Base-by-base conservation (phyloP, 352 stramenopile genomes). In the Peronospora farinosa region DNA sequence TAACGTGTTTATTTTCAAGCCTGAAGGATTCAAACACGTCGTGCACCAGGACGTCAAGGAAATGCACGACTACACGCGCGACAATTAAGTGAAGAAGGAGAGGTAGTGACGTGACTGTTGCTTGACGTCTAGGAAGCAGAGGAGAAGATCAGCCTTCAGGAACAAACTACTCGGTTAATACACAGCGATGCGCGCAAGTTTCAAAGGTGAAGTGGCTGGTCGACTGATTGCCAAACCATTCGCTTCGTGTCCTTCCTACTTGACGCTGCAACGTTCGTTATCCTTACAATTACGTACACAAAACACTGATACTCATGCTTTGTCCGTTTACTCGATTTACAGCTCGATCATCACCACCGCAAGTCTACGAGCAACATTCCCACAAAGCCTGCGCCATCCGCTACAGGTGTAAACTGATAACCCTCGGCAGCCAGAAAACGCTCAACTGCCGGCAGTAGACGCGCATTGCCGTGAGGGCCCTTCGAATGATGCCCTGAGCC, bases 41-140 rank as follows among this genome's bases (percentile, higher is more conserved):
- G 89, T 97, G 66, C 78, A 91, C 49, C 89, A 97, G 60, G 97
- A 99, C 74, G 96, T 98, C 17, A 97, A 98, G 69, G 95, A 99
- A 60, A 89, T 99, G 83, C 96, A 99, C 80, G 97, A 99, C 57
- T 75, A 85, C 56, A 38, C 54, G 41, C 71, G 71, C 44, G 58
- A 47, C 40, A 73, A 81, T 63, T 86, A 72, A 58, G 56, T 32
- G 43, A 0, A 36, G 2, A 44, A 25, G 44, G 10, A 51, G 27
- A 35, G 17, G 10, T 12, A 37, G 1, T 37, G 31, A 4, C 13
- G 15, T 25, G 15, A 27, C 37, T 46, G 27, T 46, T 46, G 27
- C 47, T 46, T 45, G 46, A 53, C 28, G 28, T 31, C 13, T 42
- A 27, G 23, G 15, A 45, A 23, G 28, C 11, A 19, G 28, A 19